These are phyloP conservation scores for Sporisorium iseilematis-ciliati DNA, from an alignment of 1,284 basidiomycete genomes.

Conservation along the genomic window DNA sequence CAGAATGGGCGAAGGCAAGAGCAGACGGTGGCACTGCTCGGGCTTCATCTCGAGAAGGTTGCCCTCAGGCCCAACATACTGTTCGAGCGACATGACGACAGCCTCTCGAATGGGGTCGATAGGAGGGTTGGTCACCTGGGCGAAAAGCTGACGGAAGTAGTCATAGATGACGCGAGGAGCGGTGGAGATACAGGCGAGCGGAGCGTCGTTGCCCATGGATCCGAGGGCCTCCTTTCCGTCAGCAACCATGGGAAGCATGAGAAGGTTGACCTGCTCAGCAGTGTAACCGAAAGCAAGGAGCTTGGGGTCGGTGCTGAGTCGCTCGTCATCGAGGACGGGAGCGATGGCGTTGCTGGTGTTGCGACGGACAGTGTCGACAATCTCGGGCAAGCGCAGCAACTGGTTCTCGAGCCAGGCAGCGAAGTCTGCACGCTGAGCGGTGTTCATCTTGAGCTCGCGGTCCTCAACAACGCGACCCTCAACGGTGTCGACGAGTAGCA, in stretches of 20 bases:
- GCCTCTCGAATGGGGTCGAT: constrained; percentile 68
- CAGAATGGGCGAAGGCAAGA: constrained; percentile 62
- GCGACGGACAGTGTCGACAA: constrained; percentile 58
- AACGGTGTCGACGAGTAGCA: constrained; percentile 68
- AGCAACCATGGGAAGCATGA: constrained; percentile 67
- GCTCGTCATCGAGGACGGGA: constrained; percentile 57
- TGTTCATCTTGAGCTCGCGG: constrained; percentile 66
- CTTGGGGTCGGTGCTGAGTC: constrained; percentile 64
- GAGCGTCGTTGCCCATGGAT: constrained; percentile 68
- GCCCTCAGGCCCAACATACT: constrained; percentile 67
- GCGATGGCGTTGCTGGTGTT: constrained; percentile 48
- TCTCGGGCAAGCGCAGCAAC: constrained; percentile 59
- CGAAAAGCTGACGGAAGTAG: constrained; percentile 69
- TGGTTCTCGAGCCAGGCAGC: constrained; percentile 69
- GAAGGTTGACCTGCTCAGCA: constrained; percentile 64
- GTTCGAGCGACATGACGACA: constrained; percentile 68
- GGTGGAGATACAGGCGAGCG: constrained; percentile 64
- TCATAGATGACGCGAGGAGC: constrained; percentile 66
- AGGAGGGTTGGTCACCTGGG: constrained; percentile 69
- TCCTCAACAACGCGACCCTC: constrained; percentile 68
- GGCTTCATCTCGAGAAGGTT: constrained; percentile 67
- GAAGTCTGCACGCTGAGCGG: constrained; percentile 66
- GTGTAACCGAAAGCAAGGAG: constrained; percentile 67
- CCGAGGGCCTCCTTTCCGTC: constrained; percentile 67
- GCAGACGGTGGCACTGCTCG: constrained; percentile 65